Evolutionary conservation across 257 asterid species (phyloP), one percentile per base, ranked within the genome.

Genomic region (Plectranthus barbatus): DNA sequence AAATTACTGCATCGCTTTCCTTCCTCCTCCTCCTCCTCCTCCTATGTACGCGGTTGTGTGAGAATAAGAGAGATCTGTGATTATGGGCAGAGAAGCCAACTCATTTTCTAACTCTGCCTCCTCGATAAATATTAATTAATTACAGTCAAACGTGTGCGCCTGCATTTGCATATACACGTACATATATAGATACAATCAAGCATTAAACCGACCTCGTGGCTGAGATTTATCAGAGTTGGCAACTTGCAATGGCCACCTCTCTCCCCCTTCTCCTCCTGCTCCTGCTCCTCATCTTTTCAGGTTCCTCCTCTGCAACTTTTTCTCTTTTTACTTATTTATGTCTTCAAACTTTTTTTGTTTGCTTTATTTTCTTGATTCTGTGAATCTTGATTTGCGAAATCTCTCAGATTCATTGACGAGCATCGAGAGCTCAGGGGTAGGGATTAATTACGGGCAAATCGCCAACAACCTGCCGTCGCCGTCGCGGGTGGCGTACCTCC

Each of bases 391-490:
- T 15, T 24, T 36, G 11, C 12, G 9, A 36, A 36, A 9, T 31
- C 15, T 5, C 15, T 41, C 78, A 85, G 94, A 74, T 71, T 78
- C 81, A 37, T 49, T 66, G 12, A 44, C 18, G 2, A 14, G 66
- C 10, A 60, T 29, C 13, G 64, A 60, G 24, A 59, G 87, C 68
- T 15, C 61, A 0, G 92, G 90, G 71, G 61, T 86, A 24, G 98
- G 98, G 26, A 88, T 91, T 44, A 91, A 91, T 77, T 91, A 91
- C 66, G 98, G 98, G 50, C 96, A 87, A 69, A 83, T 92, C 23
- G 95, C 95, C 9, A 79, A 86, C 78, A 83, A 92, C 66, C 85
- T 92, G 24, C 98, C 97, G 9, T 1, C 91, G 6, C 90, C 94
- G 2, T 56, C 93, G n/a, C 84, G 81, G 0, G 97, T 90, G 1